Evolutionary conservation across 257 asterid genomes (phyloP).

Genomic region (Gynochthodes officinalis): DNA sequence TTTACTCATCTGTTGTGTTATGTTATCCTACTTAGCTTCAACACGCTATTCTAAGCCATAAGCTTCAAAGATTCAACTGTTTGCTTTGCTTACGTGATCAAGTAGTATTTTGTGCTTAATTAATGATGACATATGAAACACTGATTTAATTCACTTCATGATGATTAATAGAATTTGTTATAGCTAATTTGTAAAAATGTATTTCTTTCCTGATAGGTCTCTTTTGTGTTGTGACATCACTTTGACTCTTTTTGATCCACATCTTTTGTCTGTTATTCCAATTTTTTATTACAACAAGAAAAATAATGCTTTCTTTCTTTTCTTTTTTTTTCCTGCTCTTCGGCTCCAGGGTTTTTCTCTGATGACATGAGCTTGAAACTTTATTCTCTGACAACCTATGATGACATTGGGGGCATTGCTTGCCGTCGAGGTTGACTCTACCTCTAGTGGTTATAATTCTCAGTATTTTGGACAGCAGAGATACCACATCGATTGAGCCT

Average conservation of each 20-base stretch:
- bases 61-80: neutral
- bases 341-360: slow-evolving; percentile 69
- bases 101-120: neutral
- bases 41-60: neutral
- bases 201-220: neutral
- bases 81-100: neutral
- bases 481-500: slow-evolving; percentile 41
- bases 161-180: too few species aligned
- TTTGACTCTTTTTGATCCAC: neutral
- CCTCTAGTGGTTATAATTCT: slow-evolving; percentile 44
- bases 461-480: slow-evolving; percentile 79
- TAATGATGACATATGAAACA: neutral
- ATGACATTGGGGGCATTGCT: slow-evolving; percentile 78
- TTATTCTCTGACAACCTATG: slow-evolving; percentile 72
- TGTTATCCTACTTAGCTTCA: neutral
- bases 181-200: neutral
- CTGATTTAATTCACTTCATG: neutral
- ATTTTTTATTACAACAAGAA: neutral
- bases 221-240: neutral
- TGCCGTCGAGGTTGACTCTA: slow-evolving; percentile 81
- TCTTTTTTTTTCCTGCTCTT: neutral
- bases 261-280: neutral
- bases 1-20: neutral
- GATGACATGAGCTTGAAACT: slow-evolving; percentile 71
- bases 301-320: slow-evolving; percentile 13